Conservation (phyloP, 1,284 basidiomycete genomes). For the Trichosporon faecale region DNA sequence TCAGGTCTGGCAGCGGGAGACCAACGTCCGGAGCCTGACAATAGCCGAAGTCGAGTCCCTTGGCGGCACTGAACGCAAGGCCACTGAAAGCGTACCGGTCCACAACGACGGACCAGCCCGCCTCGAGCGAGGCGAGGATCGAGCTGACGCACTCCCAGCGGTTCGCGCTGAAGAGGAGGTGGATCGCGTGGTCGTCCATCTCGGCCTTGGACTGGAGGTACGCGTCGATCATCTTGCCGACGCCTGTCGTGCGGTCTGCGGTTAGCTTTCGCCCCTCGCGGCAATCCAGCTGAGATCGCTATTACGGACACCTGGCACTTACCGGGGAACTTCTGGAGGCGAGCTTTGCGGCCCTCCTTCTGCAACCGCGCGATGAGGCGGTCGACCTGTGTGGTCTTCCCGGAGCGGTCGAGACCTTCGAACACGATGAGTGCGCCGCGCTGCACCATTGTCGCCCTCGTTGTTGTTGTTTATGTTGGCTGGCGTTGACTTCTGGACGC, state of each 20-base stretch:
- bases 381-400: slow-evolving; percentile 81
- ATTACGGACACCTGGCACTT: too few species aligned
- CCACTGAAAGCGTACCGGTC: slow-evolving; percentile 98
- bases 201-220: slow-evolving; percentile 82
- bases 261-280: neutral
- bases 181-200: slow-evolving; percentile 85
- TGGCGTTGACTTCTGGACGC: neutral
- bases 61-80: slow-evolving; percentile 87
- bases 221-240: slow-evolving; percentile 88
- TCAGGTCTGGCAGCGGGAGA: slow-evolving; percentile 84
- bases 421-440: slow-evolving; percentile 80
- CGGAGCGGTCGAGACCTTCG: slow-evolving; percentile 89
- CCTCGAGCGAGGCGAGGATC: slow-evolving; percentile 62
- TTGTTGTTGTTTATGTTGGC: neutral
- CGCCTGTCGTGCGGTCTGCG: slow-evolving; percentile 83
- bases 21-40: slow-evolving; percentile 78
- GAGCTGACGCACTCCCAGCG: slow-evolving; percentile 83
- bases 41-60: slow-evolving; percentile 68
- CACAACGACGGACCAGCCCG: slow-evolving; percentile 74
- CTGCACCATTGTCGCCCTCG: neutral
- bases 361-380: slow-evolving; percentile 60
- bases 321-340: slow-evolving; percentile 82
- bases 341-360: slow-evolving; percentile 33
- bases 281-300: too few species aligned
- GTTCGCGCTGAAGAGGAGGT: slow-evolving; percentile 94